Base-by-base conservation (phyloP, 129 eudicot species). In the Sambucus nigra region DNA sequence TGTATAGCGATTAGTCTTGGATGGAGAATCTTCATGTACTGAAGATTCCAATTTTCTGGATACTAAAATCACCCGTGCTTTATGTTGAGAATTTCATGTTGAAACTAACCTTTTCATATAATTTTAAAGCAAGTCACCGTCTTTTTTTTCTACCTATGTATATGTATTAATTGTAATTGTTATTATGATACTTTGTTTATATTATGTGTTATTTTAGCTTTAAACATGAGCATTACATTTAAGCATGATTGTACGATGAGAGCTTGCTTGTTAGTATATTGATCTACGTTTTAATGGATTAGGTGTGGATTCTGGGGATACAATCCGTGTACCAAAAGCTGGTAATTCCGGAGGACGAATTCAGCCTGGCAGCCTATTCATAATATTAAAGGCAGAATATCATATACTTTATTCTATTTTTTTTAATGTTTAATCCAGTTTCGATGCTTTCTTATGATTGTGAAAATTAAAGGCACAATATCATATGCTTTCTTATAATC, bases 271-370 rank as follows among this genome's bases (percentile, higher is more conserved):
- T 59, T 28, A 38, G 12, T 63, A 19, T 25, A 24, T 23, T 27
- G 23, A 17, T 51, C 45, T 40, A 31, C 45, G 13, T 59, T 21
- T 53, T 7, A 15, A 59, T 69, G 50, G 55, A 44, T 55, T 55
- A 89, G 98, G 98, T 24, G 80, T 89, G 56, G 95, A 89, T 65
- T 65, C 95, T 66, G 98, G 94, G 60, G 98, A 85, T 70, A 79
- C 82, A 15, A 85, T 89, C 68, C 78, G 86, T 69, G 85, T 89
- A 48, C 86, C 95, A 59, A 65, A 81, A 67, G 95, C 83, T 71
- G 95, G 98, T 20, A 84, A 85, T 69, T 72, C 80, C 57, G 95
- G 94, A 60, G 63, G 68, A 49, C 41, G 71, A 46, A 75, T 60
- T 53, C 75, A 62, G 51, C 76, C 98, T 17, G 98, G 98, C 40